Evolutionary conservation across 1,284 basidiomycete genomes (phyloP).

Genomic region (Papiliotrema laurentii): DNA sequence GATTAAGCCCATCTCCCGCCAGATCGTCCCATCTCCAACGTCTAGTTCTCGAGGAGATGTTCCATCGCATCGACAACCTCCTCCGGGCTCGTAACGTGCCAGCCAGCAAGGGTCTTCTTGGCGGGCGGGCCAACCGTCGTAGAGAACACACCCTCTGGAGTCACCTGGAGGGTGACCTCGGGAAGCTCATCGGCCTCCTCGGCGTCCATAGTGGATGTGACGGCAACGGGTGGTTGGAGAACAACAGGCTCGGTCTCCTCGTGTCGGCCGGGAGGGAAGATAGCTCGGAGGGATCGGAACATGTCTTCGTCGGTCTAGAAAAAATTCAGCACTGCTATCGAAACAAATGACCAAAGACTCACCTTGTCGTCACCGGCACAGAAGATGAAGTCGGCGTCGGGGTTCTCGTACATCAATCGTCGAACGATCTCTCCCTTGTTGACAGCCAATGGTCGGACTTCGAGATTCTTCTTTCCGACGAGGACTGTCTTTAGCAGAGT

Average conservation of each 20-base stretch:
- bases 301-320: constrained; percentile 86
- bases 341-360: constrained; percentile 21
- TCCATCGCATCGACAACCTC: constrained; percentile 47
- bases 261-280: constrained; percentile 50
- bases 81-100: constrained; percentile 69
- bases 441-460: constrained; percentile 88
- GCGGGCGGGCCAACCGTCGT: constrained; percentile 79
- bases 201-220: constrained; percentile 53
- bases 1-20: no score
- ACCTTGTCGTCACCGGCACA: constrained; percentile 98
- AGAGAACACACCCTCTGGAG: constrained; percentile 71
- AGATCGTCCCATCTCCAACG: not conserved
- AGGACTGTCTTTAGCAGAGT: constrained; percentile 55
- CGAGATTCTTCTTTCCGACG: constrained; percentile 96
- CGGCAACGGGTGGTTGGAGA: constrained; percentile 68
- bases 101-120: constrained; percentile 79
- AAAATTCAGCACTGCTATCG: not conserved
- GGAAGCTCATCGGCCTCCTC: constrained; percentile 46
- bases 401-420: constrained; percentile 83
- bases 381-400: constrained; percentile 91
- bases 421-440: constrained; percentile 99
- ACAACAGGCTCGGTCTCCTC: constrained; percentile 50
- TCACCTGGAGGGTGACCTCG: constrained; percentile 62
- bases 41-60: constrained; percentile 20
- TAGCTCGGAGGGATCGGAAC: constrained; percentile 73